These are phyloP conservation scores for Cytospora leucostoma DNA, from an alignment of 2,329 filamentous ascomycete species.

Conservation along the genomic window DNA sequence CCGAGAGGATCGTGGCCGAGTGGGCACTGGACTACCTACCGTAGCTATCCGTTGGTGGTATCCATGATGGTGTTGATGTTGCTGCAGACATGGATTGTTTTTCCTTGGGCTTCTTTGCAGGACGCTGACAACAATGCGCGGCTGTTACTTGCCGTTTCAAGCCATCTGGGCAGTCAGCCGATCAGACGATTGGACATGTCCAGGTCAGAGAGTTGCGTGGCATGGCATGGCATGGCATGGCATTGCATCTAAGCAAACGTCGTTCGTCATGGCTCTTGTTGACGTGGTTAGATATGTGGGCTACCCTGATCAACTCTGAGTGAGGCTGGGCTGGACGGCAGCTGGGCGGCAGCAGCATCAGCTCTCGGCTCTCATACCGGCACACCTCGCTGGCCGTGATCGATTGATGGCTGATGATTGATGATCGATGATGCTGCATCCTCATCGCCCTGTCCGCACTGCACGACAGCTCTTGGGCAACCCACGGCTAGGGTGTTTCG, in stretches of 20 bases:
- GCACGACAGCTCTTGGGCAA: no score
- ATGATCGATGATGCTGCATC: no score
- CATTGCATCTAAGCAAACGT: constrained; percentile 8
- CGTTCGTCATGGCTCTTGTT: constrained; percentile 5
- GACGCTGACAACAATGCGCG: not conserved
- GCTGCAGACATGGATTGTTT: not conserved
- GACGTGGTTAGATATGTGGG: not conserved
- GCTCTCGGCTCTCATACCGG: not conserved
- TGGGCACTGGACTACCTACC: not conserved
- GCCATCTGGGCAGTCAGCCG: constrained; percentile 4
- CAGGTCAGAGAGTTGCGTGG: constrained; percentile 17
- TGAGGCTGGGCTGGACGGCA: not conserved
- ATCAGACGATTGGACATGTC: constrained; percentile 2
- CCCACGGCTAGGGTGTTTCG: constrained; percentile 10
- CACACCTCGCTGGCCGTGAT: not conserved
- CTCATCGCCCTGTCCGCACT: no score
- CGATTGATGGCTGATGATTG: no score
- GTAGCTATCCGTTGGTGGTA: no score
- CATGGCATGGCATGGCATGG: constrained; percentile 17
- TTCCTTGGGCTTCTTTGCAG: constrained; percentile 1
- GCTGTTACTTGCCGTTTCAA: constrained; percentile 19
- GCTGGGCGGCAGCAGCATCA: not conserved
- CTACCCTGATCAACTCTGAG: not conserved
- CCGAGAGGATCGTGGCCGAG: constrained; percentile 5
- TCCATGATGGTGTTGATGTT: not conserved